Base-by-base conservation (phyloP, 345 rosid genomes). In the Alliaria petiolata region DNA sequence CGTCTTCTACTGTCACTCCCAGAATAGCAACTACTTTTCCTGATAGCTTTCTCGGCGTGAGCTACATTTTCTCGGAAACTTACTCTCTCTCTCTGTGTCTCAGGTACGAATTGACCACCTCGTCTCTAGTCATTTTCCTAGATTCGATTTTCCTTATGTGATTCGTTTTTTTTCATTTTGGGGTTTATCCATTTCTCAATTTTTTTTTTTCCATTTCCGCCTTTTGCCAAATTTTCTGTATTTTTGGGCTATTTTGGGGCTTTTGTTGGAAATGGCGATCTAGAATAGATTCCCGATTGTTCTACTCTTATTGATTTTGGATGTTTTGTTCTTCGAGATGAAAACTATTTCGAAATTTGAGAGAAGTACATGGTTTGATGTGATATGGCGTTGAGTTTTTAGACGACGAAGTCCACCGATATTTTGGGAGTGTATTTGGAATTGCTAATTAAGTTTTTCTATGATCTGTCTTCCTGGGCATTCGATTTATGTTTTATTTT, bases 1-100 rank as follows among this genome's bases (percentile, higher is more conserved):
- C 55, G 50, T 67, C 45, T 70, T 36, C 65, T 63, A 68, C 79
- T 69, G 46, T 63, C 75, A 76, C 46, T 76, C 75, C 71, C 65
- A 35, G 15, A 76, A 69, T 38, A 54, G 60, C 59, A 69, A 69
- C 69, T 38, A 26, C 43, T 62, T 76, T 30, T 39, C 15, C 59
- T 62, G 58, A 67, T 43, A 49, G 1, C 28, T 33, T 64, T 50
- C 75, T 61, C 68, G 11, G 0, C 31, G 16, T 71, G 22, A 4
- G 12, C 79, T 70, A 28, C 74, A 67, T 67, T 75, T 60, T 60
- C 56, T 59, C 59, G 8, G 36, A 10, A 35, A 68, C n/a, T 45
- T n/a, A 14, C 43, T 17, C 76, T 69, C n/a, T n/a, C n/a, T n/a
- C n/a, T n/a, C n/a, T n/a, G n/a, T n/a, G n/a, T n/a, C n/a, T n/a